phyloP scores from a whole-genome alignment of 2,329 filamentous ascomycete species.

The Catunica adiposa region DNA sequence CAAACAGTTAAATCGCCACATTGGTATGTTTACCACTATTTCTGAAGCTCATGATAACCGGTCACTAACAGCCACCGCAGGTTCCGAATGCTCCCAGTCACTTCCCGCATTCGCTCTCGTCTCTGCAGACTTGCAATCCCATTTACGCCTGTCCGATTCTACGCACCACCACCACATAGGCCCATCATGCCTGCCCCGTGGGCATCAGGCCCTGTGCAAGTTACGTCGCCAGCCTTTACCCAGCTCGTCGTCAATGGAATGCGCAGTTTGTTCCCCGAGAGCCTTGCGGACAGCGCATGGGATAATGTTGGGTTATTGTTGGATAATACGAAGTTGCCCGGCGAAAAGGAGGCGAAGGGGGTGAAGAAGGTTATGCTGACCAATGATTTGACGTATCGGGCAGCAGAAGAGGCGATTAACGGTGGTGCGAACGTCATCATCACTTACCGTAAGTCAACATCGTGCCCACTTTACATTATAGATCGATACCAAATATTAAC shows the following conservation, averaged over 20 bases:
- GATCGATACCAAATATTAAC: slow-evolving; percentile 7
- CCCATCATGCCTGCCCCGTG: slow-evolving; percentile 1
- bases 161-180: background rate
- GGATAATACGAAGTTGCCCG: slow-evolving; percentile 24
- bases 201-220: slow-evolving; percentile 3
- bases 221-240: slow-evolving; percentile 24
- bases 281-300: slow-evolving; percentile 75
- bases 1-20: too few relatives aligned
- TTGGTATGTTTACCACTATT: too few relatives aligned
- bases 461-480: background rate
- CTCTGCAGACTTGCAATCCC: too few relatives aligned
- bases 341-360: slow-evolving; percentile 18
- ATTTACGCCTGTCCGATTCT: background rate
- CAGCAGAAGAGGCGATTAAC: slow-evolving; percentile 76
- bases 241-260: slow-evolving; percentile 59
- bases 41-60: too few relatives aligned
- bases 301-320: slow-evolving; percentile 86
- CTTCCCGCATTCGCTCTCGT: too few relatives aligned
- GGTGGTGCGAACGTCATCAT: slow-evolving; percentile 64
- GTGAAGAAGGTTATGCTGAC: slow-evolving; percentile 40
- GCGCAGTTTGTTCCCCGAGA: slow-evolving; percentile 74
- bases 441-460: slow-evolving; percentile 53
- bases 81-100: background rate
- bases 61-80: too few relatives aligned
- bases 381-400: slow-evolving; percentile 76